A percentile compares a stretch with the other conserved stretches of the same genome.
Evolutionary conservation across 176 grass and related monocot species (phyloP).

Genomic region (Eremochloa ophiuroides): DNA sequence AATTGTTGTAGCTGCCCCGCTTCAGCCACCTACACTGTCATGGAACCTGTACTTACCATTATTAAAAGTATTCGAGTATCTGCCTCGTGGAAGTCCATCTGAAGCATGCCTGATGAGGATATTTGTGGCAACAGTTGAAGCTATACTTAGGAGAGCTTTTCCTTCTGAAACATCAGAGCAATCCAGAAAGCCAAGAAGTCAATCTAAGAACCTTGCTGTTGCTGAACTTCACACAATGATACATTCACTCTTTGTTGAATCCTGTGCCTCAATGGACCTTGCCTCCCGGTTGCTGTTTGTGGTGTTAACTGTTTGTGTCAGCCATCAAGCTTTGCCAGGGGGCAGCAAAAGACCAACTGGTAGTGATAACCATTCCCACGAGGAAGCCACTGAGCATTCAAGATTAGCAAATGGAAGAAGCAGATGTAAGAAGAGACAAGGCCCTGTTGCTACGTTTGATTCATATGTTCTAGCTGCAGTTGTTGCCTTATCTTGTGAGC

Average conservation of each 20-base stretch:
- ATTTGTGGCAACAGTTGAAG: conserved; percentile 98
- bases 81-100: conserved; percentile 94
- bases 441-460: conserved; percentile 95
- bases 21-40: conserved; percentile 95
- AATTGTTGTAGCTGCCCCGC: conserved; percentile 88
- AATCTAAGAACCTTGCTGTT: conserved; percentile 80
- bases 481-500: conserved; percentile 92
- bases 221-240: conserved; percentile 98
- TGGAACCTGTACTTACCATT: conserved; percentile 93
- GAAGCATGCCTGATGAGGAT: conserved; percentile 99
- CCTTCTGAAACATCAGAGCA: conserved; percentile 53
- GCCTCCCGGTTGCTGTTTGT: conserved; percentile 92
- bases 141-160: conserved; percentile 94
- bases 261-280: conserved; percentile 92
- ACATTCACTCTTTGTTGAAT: conserved; percentile 95
- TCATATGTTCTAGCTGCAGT: conserved; percentile 94
- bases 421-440: conserved; percentile 76
- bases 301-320: conserved; percentile 84
- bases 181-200: conserved; percentile 63
- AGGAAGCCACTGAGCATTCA: conserved; percentile 51
- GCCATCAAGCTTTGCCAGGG: conserved; percentile 91
- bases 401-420: conserved; percentile 64
- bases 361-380: conserved; percentile 58
- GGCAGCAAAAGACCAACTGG: conserved; percentile 97
- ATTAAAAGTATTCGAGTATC: conserved; percentile 92